A percentile compares a stretch with the other conserved stretches of the same genome.
Evolutionary conservation across 441 rosid genomes (phyloP).

Genomic region (Pelargonium australe): DNA sequence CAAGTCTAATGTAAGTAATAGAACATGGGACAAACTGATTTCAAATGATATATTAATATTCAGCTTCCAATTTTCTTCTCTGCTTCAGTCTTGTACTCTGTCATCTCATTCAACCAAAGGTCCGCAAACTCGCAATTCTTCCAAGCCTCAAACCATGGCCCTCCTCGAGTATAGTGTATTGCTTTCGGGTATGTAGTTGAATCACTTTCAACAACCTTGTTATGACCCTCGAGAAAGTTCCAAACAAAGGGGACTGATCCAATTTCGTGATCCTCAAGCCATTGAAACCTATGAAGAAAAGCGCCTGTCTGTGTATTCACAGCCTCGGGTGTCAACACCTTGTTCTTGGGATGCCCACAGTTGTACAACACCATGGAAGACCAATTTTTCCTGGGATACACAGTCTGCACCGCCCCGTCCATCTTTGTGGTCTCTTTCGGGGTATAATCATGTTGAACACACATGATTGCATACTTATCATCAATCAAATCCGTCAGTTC

Average conservation of each 20-base stretch:
- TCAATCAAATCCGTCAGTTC: slow-evolving; percentile 63
- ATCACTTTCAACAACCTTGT: slow-evolving; percentile 59
- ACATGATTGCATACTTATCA: slow-evolving; percentile 89
- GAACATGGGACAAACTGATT: background rate
- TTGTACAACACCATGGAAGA: slow-evolving; percentile 96
- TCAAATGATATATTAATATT: background rate
- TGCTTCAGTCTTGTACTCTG: slow-evolving; percentile 40
- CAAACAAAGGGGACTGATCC: slow-evolving; percentile 79
- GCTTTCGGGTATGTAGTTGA: slow-evolving; percentile 62
- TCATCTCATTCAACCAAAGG: slow-evolving; percentile 76
- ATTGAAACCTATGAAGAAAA: slow-evolving; percentile 78
- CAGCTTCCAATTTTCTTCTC: slow-evolving; percentile 24
- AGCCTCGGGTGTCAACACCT: slow-evolving; percentile 46
- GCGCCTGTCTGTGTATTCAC: slow-evolving; percentile 67
- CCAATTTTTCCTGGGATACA: slow-evolving; percentile 96
- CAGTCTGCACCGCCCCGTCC: slow-evolving; percentile 95
- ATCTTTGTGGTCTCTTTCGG: slow-evolving; percentile 91
- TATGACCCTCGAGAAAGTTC: slow-evolving; percentile 96
- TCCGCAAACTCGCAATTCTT: slow-evolving; percentile 88
- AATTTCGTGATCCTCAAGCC: slow-evolving; percentile 84
- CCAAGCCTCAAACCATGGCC: slow-evolving; percentile 98
- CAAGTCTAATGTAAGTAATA: background rate
- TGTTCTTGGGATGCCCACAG: slow-evolving; percentile 88
- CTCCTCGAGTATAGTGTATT: slow-evolving; percentile 86
- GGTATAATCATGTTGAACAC: slow-evolving; percentile 86